A percentile compares a stretch with the other conserved stretches of the same genome.
These are phyloP conservation scores for Kitagawia praeruptora DNA, from an alignment of 129 eudicot species.

Conservation along the genomic window DNA sequence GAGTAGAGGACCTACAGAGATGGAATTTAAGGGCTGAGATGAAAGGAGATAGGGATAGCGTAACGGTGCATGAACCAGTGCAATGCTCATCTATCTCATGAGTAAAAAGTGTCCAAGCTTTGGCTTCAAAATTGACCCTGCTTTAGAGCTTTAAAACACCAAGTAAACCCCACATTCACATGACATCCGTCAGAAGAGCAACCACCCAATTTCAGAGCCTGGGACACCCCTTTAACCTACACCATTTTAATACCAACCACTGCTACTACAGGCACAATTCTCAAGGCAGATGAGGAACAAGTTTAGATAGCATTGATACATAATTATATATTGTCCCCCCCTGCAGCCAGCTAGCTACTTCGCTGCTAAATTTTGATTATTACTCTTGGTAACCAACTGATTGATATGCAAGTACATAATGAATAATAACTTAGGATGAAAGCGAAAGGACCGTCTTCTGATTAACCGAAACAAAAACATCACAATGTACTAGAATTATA, in stretches of 20 bases:
- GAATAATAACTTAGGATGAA: neutral
- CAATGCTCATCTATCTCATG: slow-evolving; percentile 1
- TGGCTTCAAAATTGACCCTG: slow-evolving; percentile 10
- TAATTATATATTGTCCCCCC: neutral
- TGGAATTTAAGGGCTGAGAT: neutral
- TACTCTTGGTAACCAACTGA: neutral
- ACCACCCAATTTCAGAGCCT: slow-evolving; percentile 8
- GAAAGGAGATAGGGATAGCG: neutral
- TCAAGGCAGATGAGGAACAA: slow-evolving; percentile 1
- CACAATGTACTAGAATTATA: no score
- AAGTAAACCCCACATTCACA: slow-evolving; percentile 19
- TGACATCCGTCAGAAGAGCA: slow-evolving; percentile 21
- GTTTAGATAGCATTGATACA: neutral
- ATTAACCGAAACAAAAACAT: neutral
- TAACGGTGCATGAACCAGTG: slow-evolving; percentile 16
- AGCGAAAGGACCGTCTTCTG: neutral
- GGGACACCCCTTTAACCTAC: slow-evolving; percentile 5
- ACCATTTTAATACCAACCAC: neutral
- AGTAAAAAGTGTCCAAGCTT: slow-evolving; percentile 5
- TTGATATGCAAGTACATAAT: neutral
- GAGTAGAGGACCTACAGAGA: neutral
- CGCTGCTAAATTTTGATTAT: neutral
- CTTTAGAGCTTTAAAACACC: neutral
- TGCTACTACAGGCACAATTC: neutral
- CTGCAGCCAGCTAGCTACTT: slow-evolving; percentile 4